Evolutionary conservation across 1,139 yeast genomes (phyloP), one percentile per base, ranked within the genome.

Genomic region (Saccharomyces hybrid): DNA sequence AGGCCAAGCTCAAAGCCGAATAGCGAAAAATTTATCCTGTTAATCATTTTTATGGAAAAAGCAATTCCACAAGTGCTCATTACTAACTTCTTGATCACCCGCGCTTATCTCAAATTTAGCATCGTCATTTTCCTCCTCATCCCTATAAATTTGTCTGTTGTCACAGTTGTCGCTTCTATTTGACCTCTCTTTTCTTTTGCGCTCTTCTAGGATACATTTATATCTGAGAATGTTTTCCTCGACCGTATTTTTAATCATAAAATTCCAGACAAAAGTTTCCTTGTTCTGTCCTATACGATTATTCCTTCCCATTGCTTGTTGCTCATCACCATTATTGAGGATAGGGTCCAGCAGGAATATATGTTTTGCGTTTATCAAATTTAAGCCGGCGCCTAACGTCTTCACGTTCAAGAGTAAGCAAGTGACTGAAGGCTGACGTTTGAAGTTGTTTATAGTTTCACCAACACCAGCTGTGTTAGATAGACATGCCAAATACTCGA

Each of bases 291-390:
- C 99, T 65, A 93, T 91, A 58, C 99, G 75, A 67, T 91, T 97
- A 49, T 93, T 84, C 61, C 99, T 79, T 48, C 95, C 88, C 54
- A 91, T 0, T 7, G 98, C 97, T 66, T 93, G 99, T 25, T 87
- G 69, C 64, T 93, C 98, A 52, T 90, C 75, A 1, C 96, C 86
- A 0, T 90, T 82, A 64, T 89, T 90, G n/a, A 91, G 85, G 58
- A 93, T 76, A 0, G 98, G 98, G 68, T 93, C 99, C 69, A 96
- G 85, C 9, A 90, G 69, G 61, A 88, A 86, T 0, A 93, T 91
- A 69, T 93, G 97, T 0, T 88, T 84, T 0, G 98, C 98, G 73
- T 91, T 91, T 13, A 90, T 83, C 59, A 93, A 76, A 2, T 96
- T 93, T 60, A 93, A 75, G 0, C 98, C 99, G 31, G 97, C 83